Percentiles rank a stretch among this genome's conserved stretches.
These are phyloP conservation scores for Aspergillus conjunctus DNA, from an alignment of 495 filamentous ascomycete species.

Conservation along the genomic window DNA sequence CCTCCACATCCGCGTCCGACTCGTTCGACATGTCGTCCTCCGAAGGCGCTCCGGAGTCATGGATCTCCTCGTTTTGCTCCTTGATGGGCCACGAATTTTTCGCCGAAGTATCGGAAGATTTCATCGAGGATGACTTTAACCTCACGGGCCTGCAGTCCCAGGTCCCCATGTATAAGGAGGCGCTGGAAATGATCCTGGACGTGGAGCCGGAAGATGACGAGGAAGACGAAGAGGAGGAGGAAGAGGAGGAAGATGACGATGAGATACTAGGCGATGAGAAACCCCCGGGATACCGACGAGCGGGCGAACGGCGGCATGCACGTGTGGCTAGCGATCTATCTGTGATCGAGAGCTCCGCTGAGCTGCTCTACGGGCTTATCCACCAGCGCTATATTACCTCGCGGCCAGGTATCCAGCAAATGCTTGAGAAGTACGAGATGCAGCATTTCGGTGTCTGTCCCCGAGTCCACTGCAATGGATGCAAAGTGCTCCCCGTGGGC, in stretches of 20 bases:
- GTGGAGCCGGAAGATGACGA: constrained; percentile 95
- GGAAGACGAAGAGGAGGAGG: constrained; percentile 73
- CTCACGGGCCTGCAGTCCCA: constrained; percentile 91
- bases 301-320: constrained; percentile 73
- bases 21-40: constrained; percentile 66
- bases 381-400: constrained; percentile 99
- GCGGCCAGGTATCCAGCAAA: constrained; percentile 95
- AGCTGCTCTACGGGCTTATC: constrained; percentile 96
- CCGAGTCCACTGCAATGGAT: constrained; percentile 81
- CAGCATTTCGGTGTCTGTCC: constrained; percentile 94
- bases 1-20: constrained; percentile 50
- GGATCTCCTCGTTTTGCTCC: constrained; percentile 96
- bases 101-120: constrained; percentile 96
- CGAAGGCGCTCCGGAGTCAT: constrained; percentile 85
- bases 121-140: constrained; percentile 99
- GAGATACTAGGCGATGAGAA: constrained; percentile 69
- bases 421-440: constrained; percentile 98
- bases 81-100: constrained; percentile 97
- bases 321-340: constrained; percentile 88
- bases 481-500: constrained; percentile 88
- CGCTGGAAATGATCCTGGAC: constrained; percentile 94
- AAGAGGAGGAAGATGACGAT: constrained; percentile 79
- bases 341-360: constrained; percentile 93
- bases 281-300: constrained; percentile 57
- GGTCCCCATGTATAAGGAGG: constrained; percentile 99